These are phyloP conservation scores for Corymbia citriodora DNA, from an alignment of 441 rosid genomes.

Conservation along the genomic window DNA sequence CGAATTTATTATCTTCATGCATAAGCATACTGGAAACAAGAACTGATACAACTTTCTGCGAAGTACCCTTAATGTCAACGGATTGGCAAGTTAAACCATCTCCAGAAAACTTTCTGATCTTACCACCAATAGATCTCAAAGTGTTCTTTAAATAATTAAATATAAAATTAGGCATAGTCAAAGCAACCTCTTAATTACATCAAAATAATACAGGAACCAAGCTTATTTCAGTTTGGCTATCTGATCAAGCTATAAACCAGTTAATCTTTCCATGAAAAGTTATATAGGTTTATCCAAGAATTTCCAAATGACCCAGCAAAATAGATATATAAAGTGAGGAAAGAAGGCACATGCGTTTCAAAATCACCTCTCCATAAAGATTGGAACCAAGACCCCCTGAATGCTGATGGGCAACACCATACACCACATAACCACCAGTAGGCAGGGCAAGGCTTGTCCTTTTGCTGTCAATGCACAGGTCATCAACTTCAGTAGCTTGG, in stretches of 20 bases:
- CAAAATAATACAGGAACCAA: neutral
- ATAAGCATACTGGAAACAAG: neutral
- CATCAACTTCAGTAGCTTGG: neutral
- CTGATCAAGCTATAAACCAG: neutral
- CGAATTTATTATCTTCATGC: too few species aligned
- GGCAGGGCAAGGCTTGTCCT: slow-evolving; percentile 58
- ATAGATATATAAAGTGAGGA: neutral
- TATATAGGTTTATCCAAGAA: neutral
- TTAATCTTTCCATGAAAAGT: neutral
- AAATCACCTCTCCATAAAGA: slow-evolving; percentile 64
- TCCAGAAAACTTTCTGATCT: neutral
- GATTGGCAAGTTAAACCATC: neutral
- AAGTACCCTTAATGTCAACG: neutral
- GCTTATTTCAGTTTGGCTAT: neutral
- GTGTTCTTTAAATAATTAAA: neutral
- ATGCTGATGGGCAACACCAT: slow-evolving; percentile 82
- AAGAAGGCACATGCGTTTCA: neutral
- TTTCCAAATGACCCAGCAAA: neutral
- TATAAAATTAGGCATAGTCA: neutral
- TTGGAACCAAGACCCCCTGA: slow-evolving; percentile 64
- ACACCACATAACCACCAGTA: slow-evolving; percentile 59
- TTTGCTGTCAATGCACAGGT: slow-evolving; percentile 40
- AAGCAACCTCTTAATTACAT: neutral
- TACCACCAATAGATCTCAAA: neutral
- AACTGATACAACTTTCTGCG: neutral